Evolutionary conservation across 1,139 yeast genomes (phyloP), one percentile per base, ranked within the genome.

Genomic region (Magnusiomyces paraingens): DNA sequence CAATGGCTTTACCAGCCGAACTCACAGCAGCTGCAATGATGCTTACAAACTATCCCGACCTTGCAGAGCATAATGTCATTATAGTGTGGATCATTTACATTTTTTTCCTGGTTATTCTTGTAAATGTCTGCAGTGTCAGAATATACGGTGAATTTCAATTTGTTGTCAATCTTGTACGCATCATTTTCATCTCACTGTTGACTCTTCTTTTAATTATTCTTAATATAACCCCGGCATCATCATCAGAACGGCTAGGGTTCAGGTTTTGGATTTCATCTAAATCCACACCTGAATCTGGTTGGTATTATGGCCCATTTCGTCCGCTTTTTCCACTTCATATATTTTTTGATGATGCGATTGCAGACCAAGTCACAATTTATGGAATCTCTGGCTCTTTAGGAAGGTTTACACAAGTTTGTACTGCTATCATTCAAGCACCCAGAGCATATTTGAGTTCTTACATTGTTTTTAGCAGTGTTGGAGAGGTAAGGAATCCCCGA

Each of bases 381-480:
- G 88, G 88, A 0, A 79, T 83, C 32, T 82, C 79, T 0, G 94
- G 95, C 1, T 68, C 73, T 44, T 64, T 72, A 32, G 95, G 95
- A 0, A 70, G 88, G 43, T 76, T 87, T 53, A 69, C 84, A 53
- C 84, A 89, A 43, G 70, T 86, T 20, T 61, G 86, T 55, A 79
- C 82, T 0, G 88, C 93, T 0, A 70, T 82, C 1, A 71, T 82
- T 52, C 80, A 82, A 26, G 84, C 90, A 0, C 76, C 87, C 0
- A 86, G 84, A 64, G 84, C 94, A 0, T 87, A 83, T 63, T 80
- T 84, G 54, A 95, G 95, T 0, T 83, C 91, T 0, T 95, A 87
- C 62, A 82, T 85, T 58, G 94, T 88, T 26, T 84, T 86, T 60
- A 81, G 88, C 56, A 91, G 95, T 1, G 93, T 95, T 1, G 87